Base-by-base conservation (phyloP, 495 filamentous ascomycete genomes). In the Clavariopsis aquatica region DNA sequence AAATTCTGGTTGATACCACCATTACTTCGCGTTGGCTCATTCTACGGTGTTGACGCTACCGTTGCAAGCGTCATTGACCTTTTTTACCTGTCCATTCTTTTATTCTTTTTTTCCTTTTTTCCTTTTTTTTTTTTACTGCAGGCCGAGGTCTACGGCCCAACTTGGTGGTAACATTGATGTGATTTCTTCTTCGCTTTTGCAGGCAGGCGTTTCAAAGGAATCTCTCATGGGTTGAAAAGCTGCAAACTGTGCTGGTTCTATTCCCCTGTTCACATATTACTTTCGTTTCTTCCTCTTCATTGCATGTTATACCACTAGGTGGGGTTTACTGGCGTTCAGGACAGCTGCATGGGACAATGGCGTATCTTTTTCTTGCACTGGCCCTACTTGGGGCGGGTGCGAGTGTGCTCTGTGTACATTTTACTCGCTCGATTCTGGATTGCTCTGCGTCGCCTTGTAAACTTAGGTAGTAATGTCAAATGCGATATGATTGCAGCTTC, bases 191-290 rank as follows among this genome's bases (percentile, higher is more conserved):
- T n/a, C 28, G 36, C 38, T 22, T 64, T 57, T 49, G 17, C n/a
- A 22, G 58, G 49, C 43, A 52, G 64, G 64, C 64, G 64, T 66
- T 66, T 23, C 29, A 65, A 31, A 66, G 64, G 29, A 49, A 41
- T 29, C 64, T 66, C 64, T 61, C 64, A 57, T 57, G 64, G 56
- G 64, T 49, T 23, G 38, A 67, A 67, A 67, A 58, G 36, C 27
- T 34, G 22, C n/a, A 6, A 34, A 20, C 36, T 22, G 29, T 43
- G 34, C 20, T 26, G 43, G 17, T 57, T 58, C 13, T 47, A 62
- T 62, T 62, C 52, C 58, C 60, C 62, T 65, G 62, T 65, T 45
- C 54, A 20, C 47, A 58, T 65, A 65, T 22, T 23, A 19, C 26
- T 23, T 54, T 5, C 24, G 38, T 43, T 58, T 4, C 27, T 19